Conservation (phyloP, 2,329 filamentous ascomycete species). For the Atkinsonella hypoxylon region DNA sequence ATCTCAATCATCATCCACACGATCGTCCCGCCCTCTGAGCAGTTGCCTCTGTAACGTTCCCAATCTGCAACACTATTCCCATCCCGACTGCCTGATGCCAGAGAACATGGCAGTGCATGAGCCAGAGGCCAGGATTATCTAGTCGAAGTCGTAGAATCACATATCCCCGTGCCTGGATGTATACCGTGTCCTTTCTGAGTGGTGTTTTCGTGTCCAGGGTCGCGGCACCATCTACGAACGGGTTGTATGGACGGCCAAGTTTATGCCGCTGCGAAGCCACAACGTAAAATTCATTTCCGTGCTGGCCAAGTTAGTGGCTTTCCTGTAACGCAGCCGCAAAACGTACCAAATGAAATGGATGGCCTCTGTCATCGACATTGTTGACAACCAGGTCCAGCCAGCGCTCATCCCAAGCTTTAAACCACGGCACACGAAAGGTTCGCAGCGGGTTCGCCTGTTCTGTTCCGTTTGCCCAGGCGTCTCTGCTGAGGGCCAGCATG, state of each 20-base stretch:
- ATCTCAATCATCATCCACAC: neutral
- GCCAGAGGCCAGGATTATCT: slow-evolving; percentile 25
- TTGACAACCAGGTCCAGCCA: slow-evolving; percentile 39
- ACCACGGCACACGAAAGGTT: slow-evolving; percentile 10
- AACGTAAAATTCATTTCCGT: slow-evolving; percentile 11
- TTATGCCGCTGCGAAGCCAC: neutral
- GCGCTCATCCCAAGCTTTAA: slow-evolving; percentile 10
- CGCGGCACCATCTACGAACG: slow-evolving; percentile 4
- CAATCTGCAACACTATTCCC: slow-evolving; percentile 10
- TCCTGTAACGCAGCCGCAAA: neutral
- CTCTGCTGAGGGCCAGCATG: slow-evolving; percentile 8
- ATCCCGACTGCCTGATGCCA: slow-evolving; percentile 26
- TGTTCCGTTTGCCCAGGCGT: slow-evolving; percentile 8
- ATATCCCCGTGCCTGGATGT: slow-evolving; percentile 22
- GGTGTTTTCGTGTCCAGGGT: slow-evolving; percentile 12
- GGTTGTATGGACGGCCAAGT: slow-evolving; percentile 7
- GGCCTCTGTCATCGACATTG: slow-evolving; percentile 35
- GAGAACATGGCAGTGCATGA: slow-evolving; percentile 26
- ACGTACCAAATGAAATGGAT: slow-evolving; percentile 36
- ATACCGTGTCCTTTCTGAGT: slow-evolving; percentile 19
- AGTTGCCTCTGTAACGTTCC: neutral
- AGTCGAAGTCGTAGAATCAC: slow-evolving; percentile 21
- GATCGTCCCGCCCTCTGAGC: neutral
- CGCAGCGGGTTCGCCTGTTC: slow-evolving; percentile 9
- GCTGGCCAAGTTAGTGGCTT: slow-evolving; percentile 5